Evolutionary conservation across 768 basidiomycete species (phyloP).

Genomic region (Multifurca ochricompacta): DNA sequence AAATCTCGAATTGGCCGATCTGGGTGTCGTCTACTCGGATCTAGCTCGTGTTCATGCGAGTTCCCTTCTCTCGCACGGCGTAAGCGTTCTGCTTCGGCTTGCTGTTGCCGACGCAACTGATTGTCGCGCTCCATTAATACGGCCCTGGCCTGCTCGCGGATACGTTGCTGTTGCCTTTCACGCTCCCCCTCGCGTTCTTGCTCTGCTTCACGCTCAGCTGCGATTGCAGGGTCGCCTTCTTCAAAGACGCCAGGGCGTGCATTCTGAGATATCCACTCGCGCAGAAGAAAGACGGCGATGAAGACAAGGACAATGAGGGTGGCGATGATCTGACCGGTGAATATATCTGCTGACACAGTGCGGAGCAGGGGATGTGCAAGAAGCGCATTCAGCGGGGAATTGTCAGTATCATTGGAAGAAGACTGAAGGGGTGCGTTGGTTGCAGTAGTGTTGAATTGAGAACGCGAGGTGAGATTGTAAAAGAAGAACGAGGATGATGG

Average conservation of each 20-base stretch:
- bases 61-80: constrained; percentile 4
- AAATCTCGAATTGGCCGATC: constrained; percentile 16
- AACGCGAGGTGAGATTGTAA: constrained; percentile 19
- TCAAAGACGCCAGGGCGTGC: constrained; percentile 81
- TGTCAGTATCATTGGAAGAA: constrained; percentile 8
- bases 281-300: constrained; percentile 80
- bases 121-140: constrained; percentile 10
- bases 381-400: constrained; percentile 4
- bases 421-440: constrained; percentile 5
- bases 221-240: constrained; percentile 47
- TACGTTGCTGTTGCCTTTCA: constrained; percentile 5
- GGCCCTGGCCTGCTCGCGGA: constrained; percentile 11
- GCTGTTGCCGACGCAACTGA: constrained; percentile 12
- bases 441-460: constrained; percentile 15
- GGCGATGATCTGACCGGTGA: constrained; percentile 91
- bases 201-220: constrained; percentile 25
- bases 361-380: constrained; percentile 41
- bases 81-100: constrained; percentile 3
- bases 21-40: constrained; percentile 7
- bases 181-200: constrained; percentile 15
- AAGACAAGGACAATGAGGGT: constrained; percentile 83
- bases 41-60: not conserved
- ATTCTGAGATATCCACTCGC: constrained; percentile 95
- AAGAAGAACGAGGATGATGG: constrained; percentile 17
- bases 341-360: constrained; percentile 72